phyloP scores from a whole-genome alignment of 768 basidiomycete species.

The Gymnopilus junonius region DNA sequence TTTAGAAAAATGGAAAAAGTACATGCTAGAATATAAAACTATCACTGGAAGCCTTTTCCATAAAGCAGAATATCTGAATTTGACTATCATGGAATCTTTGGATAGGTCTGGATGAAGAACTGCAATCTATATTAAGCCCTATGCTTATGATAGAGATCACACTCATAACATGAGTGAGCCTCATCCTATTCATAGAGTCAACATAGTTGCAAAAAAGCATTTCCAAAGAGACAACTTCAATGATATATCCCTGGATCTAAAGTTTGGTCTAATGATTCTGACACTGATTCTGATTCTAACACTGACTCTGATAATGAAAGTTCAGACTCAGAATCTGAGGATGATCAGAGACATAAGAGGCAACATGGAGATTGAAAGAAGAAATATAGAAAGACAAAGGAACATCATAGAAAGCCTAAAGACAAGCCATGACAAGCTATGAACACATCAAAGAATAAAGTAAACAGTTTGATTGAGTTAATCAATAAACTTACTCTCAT shows the following conservation, averaged over 20 bases:
- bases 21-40: not conserved
- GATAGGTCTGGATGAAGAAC: conserved; percentile 1
- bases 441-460: not conserved
- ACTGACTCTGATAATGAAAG: conserved; percentile 1
- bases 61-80: not conserved
- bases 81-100: conserved; percentile 12
- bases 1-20: conserved; percentile 13
- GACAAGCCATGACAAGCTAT: not conserved
- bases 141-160: not conserved
- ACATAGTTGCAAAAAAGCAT: not conserved
- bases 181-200: not conserved
- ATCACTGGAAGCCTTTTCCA: not conserved
- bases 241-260: not conserved
- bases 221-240: conserved; percentile 12
- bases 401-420: not conserved
- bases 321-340: not conserved
- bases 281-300: not conserved
- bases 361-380: not conserved
- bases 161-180: conserved; percentile 2
- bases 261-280: not conserved
- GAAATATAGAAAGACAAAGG: not conserved
- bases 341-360: not conserved
- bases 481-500: not conserved
- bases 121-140: not conserved
- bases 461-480: not conserved